Percentiles rank a stretch among this genome's conserved stretches.
These are phyloP conservation scores for Corrigiola litoralis DNA, from an alignment of 179 eudicot species.

Conservation along the genomic window DNA sequence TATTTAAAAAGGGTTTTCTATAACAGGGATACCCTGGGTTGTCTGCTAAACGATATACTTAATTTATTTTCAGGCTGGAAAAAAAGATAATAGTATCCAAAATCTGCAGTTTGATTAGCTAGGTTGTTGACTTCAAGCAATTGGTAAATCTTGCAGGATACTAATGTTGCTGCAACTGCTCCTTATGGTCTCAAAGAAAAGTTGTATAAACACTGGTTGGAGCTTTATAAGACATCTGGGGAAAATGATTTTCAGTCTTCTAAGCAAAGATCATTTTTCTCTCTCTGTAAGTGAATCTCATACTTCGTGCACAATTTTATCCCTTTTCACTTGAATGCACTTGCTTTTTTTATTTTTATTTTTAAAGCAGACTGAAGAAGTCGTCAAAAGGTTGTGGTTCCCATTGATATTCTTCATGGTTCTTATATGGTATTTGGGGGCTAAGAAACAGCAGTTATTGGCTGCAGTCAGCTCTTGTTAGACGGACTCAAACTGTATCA, in stretches of 20 bases:
- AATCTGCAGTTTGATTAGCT: background rate
- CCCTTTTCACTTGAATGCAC: background rate
- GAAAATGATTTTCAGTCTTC: conserved; percentile 64
- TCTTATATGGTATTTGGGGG: no score
- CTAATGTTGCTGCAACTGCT: conserved; percentile 27
- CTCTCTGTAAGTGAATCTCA: conserved; percentile 68
- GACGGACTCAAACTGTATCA: no score
- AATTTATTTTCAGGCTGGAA: background rate
- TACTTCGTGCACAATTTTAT: background rate
- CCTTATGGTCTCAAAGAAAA: conserved; percentile 54
- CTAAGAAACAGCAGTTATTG: no score
- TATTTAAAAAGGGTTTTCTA: no score
- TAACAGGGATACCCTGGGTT: no score
- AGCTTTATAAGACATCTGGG: conserved; percentile 51
- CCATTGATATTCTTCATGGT: no score
- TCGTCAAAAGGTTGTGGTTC: no score
- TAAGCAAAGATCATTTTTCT: conserved; percentile 69
- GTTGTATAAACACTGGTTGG: conserved; percentile 75
- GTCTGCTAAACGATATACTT: background rate
- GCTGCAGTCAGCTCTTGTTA: no score
- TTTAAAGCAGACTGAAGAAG: background rate
- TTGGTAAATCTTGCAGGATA: conserved; percentile 44
- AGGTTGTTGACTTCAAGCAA: conserved; percentile 12
- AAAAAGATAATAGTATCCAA: background rate
- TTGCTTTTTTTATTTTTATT: background rate